Conservation (phyloP, 2,329 filamentous ascomycete genomes). For the Emericellopsis atlantica region DNA sequence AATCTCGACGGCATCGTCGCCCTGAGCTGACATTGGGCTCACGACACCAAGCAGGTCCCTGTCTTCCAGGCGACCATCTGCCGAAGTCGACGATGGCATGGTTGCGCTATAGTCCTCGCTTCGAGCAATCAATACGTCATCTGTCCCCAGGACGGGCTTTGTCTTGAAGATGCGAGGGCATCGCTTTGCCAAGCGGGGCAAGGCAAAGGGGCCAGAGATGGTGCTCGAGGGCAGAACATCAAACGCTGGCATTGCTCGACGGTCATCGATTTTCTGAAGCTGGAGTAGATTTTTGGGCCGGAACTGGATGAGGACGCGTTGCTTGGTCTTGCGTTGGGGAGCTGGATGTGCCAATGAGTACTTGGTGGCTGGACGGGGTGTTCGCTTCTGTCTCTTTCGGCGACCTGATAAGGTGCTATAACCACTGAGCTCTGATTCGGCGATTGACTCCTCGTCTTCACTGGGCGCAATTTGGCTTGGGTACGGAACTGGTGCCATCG, state of each 20-base stretch:
- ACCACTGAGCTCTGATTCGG: slow-evolving; percentile 25
- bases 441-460: slow-evolving; percentile 33
- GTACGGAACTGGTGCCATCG: slow-evolving; percentile 8
- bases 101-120: slow-evolving; percentile 49
- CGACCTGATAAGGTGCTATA: slow-evolving; percentile 24
- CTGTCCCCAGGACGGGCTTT: slow-evolving; percentile 49
- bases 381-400: slow-evolving; percentile 27
- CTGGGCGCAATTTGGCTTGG: slow-evolving; percentile 14
- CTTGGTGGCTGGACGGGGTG: slow-evolving; percentile 42
- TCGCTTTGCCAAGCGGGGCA: slow-evolving; percentile 44
- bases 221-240: slow-evolving; percentile 62
- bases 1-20: slow-evolving; percentile 48
- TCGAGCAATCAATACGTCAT: slow-evolving; percentile 59
- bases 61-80: slow-evolving; percentile 30
- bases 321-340: slow-evolving; percentile 43
- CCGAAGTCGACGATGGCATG: not conserved
- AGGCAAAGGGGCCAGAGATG: slow-evolving; percentile 40
- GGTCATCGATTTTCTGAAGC: slow-evolving; percentile 50
- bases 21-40: slow-evolving; percentile 37
- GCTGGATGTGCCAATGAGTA: slow-evolving; percentile 59
- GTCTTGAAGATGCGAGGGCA: slow-evolving; percentile 53
- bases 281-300: slow-evolving; percentile 60
- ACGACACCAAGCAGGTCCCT: slow-evolving; percentile 55
- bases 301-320: slow-evolving; percentile 53
- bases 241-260: slow-evolving; percentile 47